Conservation (phyloP, 2,329 filamentous ascomycete species). For the Calonectria leucothoes region DNA sequence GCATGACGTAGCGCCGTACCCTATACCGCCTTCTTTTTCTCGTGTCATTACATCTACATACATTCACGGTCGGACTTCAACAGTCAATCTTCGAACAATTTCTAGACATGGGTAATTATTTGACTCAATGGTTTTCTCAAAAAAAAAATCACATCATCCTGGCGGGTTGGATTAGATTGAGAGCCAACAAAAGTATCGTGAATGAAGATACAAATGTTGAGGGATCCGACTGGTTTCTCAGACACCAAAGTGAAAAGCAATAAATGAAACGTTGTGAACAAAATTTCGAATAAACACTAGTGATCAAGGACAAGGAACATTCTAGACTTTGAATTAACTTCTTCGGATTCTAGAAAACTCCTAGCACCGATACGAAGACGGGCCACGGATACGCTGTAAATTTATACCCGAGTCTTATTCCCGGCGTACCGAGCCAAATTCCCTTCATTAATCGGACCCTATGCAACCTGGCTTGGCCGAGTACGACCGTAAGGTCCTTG, state of each 20-base stretch:
- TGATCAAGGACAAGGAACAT: background rate
- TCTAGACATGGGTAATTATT: no score
- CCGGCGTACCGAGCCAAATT: background rate
- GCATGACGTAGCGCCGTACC: background rate
- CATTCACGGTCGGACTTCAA: background rate
- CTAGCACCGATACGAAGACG: background rate
- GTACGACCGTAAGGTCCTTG: no score
- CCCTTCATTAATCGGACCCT: background rate
- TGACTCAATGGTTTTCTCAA: no score
- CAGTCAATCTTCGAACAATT: background rate
- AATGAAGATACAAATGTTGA: no score
- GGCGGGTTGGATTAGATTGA: no score
- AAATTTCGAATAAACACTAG: no score
- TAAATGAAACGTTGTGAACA: no score
- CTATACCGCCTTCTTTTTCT: background rate
- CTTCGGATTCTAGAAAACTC: background rate
- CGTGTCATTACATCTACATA: background rate
- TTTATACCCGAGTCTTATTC: background rate
- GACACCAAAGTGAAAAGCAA: no score
- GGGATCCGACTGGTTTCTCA: no score
- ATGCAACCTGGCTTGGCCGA: background rate
- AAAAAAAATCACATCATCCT: no score
- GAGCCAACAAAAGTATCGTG: no score
- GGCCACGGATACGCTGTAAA: background rate
- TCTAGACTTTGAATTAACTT: background rate